Percentiles rank a stretch among this genome's conserved stretches.
These are phyloP conservation scores for Trichoderma sp. DNA, from an alignment of 2,329 filamentous ascomycete species.

Conservation along the genomic window DNA sequence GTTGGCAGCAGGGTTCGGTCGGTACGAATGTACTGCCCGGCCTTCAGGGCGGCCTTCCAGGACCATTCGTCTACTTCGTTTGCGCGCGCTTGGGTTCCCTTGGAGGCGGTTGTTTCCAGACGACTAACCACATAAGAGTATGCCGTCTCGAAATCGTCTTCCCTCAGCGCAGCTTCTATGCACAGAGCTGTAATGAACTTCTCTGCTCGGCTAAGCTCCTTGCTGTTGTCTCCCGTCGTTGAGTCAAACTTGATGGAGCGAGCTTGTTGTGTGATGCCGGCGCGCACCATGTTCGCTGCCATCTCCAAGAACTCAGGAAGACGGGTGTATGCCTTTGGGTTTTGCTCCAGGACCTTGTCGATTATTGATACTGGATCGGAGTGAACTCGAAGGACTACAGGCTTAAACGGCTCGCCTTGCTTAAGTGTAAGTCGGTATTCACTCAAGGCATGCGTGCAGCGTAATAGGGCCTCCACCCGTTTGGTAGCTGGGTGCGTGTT, in stretches of 20 bases:
- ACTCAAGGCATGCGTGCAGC: conserved; percentile 72
- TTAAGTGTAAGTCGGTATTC: conserved; percentile 77
- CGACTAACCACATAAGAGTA: conserved; percentile 80
- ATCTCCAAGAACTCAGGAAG: conserved; percentile 73
- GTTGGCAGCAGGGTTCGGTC: conserved; percentile 55
- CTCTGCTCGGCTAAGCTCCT: conserved; percentile 49
- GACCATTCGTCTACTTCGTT: conserved; percentile 62
- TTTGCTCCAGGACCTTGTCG: conserved; percentile 73
- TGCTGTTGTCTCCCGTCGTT: conserved; percentile 29
- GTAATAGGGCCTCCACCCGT: conserved; percentile 64
- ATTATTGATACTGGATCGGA: conserved; percentile 73
- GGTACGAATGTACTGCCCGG: conserved; percentile 70
- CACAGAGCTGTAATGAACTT: conserved; percentile 77
- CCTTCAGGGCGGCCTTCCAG: conserved; percentile 76
- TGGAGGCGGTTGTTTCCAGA: conserved; percentile 44
- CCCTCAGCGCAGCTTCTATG: conserved; percentile 71
- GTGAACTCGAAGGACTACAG: conserved; percentile 75
- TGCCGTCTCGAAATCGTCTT: conserved; percentile 83
- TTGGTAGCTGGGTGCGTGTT: conserved; percentile 52
- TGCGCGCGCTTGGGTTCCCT: conserved; percentile 5
- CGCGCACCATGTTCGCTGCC: conserved; percentile 65
- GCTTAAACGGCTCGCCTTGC: conserved; percentile 77
- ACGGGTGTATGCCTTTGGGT: conserved; percentile 70
- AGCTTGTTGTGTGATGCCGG: conserved; percentile 46
- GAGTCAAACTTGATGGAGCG: conserved; percentile 1